These are phyloP conservation scores for Colletotrichum nymphaeae DNA, from an alignment of 2,329 filamentous ascomycete species.

Conservation along the genomic window DNA sequence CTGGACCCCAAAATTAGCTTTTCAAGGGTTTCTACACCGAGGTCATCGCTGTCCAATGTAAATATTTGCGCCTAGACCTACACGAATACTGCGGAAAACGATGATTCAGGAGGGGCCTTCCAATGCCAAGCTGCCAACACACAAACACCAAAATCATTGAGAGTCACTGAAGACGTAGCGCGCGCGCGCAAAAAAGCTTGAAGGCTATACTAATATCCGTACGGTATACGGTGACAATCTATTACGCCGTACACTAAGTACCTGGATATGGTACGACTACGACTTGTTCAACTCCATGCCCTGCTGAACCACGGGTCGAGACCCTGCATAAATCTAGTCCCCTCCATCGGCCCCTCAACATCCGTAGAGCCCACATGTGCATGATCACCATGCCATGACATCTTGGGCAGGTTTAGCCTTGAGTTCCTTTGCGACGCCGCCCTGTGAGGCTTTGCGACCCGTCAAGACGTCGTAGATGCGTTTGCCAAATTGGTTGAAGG, in stretches of 20 bases:
- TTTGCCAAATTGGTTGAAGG: slow-evolving; percentile 52
- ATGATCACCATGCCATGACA: slow-evolving; percentile 13
- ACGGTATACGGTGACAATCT: not conserved
- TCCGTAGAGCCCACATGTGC: not conserved
- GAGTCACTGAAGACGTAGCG: not conserved
- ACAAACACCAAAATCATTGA: not conserved
- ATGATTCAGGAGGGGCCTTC: not conserved
- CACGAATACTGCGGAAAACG: too few species aligned
- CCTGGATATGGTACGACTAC: not conserved
- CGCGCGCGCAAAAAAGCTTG: not conserved
- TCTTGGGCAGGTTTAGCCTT: not conserved
- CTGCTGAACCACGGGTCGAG: not conserved
- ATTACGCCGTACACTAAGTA: not conserved
- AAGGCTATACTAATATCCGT: too few species aligned
- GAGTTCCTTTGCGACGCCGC: not conserved
- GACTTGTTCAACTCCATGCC: not conserved
- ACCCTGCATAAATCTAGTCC: not conserved
- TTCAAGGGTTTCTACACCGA: not conserved
- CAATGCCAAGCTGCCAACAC: not conserved
- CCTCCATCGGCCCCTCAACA: too few species aligned
- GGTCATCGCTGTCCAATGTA: not conserved
- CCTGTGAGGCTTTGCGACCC: not conserved
- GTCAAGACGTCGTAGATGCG: slow-evolving; percentile 27
- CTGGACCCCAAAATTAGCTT: not conserved
- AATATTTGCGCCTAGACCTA: not conserved